Evolutionary conservation across 768 basidiomycete species (phyloP), one percentile per base, ranked within the genome.

Genomic region (Galerina sulciceps): DNA sequence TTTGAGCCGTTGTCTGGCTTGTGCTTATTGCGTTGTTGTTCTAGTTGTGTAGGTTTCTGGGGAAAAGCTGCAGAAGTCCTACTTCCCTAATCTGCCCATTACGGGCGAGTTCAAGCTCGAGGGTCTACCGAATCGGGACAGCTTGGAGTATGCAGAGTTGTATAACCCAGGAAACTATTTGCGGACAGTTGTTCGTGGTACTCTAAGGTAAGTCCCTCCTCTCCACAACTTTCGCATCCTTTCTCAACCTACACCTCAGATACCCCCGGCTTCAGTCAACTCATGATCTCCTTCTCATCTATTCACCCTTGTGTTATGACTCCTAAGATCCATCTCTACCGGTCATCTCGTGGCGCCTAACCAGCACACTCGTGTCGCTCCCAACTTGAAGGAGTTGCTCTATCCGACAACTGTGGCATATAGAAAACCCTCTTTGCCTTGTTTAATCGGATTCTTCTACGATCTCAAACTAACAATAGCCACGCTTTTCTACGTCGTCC

Each of bases 101-200:
- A 82, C 85, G 15, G 73, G 78, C 10, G 81, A 84, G 2, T 77
- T 93, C 42, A 77, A 75, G 46, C 73, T 96, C 14, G 94, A 98
- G 66, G 95, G 95, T 0, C 72, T 96, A 1, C 87, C 96, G 18
- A 98, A 98, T 70, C 77, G 94, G 26, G 83, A 96, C 67, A 93
- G 91, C 63, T 66, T 95, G 6, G 73, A 80, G 0, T 97, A 98
- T 66, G 80, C 80, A 0, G 72, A 79, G 5, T 81, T 82, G 2
- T 97, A 97, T 71, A 76, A 79, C 0, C 75, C 94, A 77, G 1
- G 50, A 5, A 66, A 76, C 0, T 70, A 69, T 6, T 63, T 91
- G 56, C 78, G 82, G 49, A 90, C 93, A 1, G 75, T 96, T 48
- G 73, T 97, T 65, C 81, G 96, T 35, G 96, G 96, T 4, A 97